Conservation (phyloP, 371 early-diverging fungal species). For the Blastocladiella emersonii region DNA sequence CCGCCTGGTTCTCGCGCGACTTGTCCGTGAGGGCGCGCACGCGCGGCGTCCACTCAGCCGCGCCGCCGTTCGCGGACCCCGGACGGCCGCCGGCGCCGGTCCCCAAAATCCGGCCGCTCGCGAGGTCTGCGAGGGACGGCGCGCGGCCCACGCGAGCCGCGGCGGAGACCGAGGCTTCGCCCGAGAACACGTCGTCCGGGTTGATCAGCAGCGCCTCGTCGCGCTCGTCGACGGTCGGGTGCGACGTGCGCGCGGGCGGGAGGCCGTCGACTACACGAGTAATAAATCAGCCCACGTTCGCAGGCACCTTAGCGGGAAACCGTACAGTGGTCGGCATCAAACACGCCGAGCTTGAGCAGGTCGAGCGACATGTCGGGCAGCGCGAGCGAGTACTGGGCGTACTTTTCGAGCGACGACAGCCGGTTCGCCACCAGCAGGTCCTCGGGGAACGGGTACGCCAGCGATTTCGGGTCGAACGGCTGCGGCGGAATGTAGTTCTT, state of each 20-base stretch:
- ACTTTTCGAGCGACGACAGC: not conserved
- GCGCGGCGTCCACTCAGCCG: too few relatives aligned
- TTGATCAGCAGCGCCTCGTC: not conserved
- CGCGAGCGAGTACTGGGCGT: not conserved
- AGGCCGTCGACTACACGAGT: not conserved
- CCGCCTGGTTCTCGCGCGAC: not conserved
- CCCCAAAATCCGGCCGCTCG: too few relatives aligned
- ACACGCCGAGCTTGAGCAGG: not conserved
- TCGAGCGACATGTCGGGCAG: not conserved
- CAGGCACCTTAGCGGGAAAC: not conserved
- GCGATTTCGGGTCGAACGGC: constrained; percentile 3
- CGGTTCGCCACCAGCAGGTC: not conserved
- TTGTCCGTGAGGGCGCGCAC: not conserved
- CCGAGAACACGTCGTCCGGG: not conserved
- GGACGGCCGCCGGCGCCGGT: not conserved
- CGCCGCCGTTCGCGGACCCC: not conserved
- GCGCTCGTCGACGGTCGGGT: not conserved
- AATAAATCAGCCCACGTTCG: not conserved
- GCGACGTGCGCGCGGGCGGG: not conserved
- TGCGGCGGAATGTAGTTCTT: not conserved
- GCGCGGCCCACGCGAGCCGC: not conserved
- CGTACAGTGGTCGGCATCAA: not conserved
- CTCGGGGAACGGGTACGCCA: not conserved
- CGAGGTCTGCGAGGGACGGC: not conserved
- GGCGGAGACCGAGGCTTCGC: not conserved